Conservation (phyloP, 2,329 filamentous ascomycete genomes). For the Ophiostoma fasciatum region DNA sequence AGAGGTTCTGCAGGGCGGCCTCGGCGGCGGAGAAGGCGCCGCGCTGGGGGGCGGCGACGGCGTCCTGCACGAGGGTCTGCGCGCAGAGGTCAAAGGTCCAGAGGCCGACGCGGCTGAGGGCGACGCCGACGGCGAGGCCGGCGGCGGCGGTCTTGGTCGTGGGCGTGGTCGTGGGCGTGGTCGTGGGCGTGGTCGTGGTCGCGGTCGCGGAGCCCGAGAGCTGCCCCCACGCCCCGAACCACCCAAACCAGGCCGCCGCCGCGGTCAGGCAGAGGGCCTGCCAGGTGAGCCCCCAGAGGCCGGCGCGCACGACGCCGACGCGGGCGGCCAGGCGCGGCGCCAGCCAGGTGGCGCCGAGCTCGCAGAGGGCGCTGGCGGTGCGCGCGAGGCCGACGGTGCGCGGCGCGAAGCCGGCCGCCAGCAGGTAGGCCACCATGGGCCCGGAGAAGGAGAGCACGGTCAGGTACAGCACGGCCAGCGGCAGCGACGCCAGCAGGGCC, state of each 20-base stretch:
- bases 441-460: conserved; percentile 44
- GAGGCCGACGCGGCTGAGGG: conserved; percentile 43
- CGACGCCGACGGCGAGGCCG: conserved; percentile 33
- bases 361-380: conserved; percentile 36
- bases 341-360: conserved; percentile 46
- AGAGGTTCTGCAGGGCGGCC: conserved; percentile 51
- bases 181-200: too few species aligned
- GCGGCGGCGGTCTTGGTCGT: conserved; percentile 32
- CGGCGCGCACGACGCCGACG: conserved; percentile 46
- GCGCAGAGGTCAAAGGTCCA: conserved; percentile 47
- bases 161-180: too few species aligned
- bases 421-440: conserved; percentile 50
- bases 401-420: conserved; percentile 36
- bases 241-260: conserved; percentile 24
- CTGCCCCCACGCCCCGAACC: conserved; percentile 10
- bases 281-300: conserved; percentile 57
- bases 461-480: conserved; percentile 44
- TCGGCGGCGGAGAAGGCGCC: conserved; percentile 57
- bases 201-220: too few species aligned
- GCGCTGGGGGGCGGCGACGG: conserved; percentile 38
- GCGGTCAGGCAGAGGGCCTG: conserved; percentile 42
- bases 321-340: conserved; percentile 38
- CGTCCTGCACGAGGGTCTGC: conserved; percentile 47
- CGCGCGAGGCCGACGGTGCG: conserved; percentile 37
- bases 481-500: conserved; percentile 45